Percentiles rank a stretch among this genome's conserved stretches.
phyloP scores from a whole-genome alignment of 2,329 filamentous ascomycete genomes.

The Ophiostoma ulmi region DNA sequence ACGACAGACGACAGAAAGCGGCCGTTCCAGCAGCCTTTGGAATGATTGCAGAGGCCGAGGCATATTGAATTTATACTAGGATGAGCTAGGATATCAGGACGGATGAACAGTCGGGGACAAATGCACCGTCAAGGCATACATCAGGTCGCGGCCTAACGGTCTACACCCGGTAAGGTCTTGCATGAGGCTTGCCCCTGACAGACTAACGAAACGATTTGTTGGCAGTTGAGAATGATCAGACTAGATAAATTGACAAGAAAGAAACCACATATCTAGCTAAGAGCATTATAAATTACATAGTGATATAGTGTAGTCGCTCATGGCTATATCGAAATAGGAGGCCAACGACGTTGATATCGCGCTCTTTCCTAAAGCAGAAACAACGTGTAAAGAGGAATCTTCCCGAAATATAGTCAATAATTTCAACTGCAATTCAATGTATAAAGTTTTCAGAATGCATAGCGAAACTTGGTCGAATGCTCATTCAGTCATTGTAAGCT shows the following conservation, averaged over 20 bases:
- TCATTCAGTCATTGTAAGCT: background rate
- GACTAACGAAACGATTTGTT: background rate
- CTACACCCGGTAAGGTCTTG: background rate
- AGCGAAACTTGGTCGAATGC: background rate
- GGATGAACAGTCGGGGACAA: background rate
- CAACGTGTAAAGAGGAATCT: background rate
- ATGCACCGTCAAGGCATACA: background rate
- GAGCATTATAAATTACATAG: background rate
- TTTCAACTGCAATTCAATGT: background rate
- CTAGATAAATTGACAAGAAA: too few species aligned
- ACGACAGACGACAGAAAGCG: background rate
- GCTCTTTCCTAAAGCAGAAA: background rate
- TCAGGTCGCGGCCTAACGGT: background rate
- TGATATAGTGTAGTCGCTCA: background rate
- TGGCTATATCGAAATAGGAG: background rate
- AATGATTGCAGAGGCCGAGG: background rate
- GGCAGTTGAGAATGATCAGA: background rate
- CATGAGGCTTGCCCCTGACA: background rate
- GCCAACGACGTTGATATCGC: background rate
- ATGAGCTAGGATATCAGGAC: background rate
- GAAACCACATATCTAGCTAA: background rate
- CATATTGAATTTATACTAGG: background rate
- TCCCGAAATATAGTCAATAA: background rate
- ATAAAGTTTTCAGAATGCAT: too few species aligned
- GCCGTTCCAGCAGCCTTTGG: background rate